Conservation (phyloP, 2,329 filamentous ascomycete genomes). For the Huntiella savannae region DNA sequence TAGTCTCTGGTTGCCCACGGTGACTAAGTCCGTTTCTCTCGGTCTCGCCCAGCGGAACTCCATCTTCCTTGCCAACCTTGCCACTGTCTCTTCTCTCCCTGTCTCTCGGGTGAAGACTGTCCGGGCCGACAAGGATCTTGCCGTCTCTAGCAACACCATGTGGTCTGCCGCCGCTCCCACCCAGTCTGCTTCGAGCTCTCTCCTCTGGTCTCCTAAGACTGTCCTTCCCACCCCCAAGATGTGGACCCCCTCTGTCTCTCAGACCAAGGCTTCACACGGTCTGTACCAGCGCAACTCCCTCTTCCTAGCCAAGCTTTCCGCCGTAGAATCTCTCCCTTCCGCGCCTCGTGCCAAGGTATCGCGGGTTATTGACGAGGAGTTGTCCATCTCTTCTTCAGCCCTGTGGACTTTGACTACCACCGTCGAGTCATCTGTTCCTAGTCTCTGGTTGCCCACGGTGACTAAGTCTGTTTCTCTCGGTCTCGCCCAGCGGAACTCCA, state of each 20-base stretch:
- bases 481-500: constrained; percentile 17
- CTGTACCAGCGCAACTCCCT: constrained; percentile 4
- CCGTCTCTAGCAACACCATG: constrained; percentile 1
- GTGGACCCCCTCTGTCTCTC: too few relatives aligned
- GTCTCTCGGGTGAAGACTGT: constrained; percentile 11
- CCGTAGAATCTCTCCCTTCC: not conserved
- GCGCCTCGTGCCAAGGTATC: constrained; percentile 3
- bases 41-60: constrained; percentile 18
- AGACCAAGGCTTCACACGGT: not conserved
- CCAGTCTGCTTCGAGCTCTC: not conserved
- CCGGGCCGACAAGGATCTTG: not conserved
- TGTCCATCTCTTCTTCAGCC: constrained; percentile 3
- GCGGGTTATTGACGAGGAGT: constrained; percentile 1
- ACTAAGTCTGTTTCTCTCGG: constrained; percentile 4
- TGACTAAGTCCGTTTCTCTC: not conserved
- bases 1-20: constrained; percentile 2
- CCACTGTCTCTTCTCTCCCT: constrained; percentile 9
- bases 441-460: constrained; percentile 1
- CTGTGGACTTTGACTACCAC: constrained; percentile 6
- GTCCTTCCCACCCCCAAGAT: too few relatives aligned
- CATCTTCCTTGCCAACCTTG: constrained; percentile 10
- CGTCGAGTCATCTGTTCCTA: not conserved
- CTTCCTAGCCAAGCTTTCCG: constrained; percentile 10
- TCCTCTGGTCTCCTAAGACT: not conserved
- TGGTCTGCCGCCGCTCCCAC: too few relatives aligned